Conservation (phyloP, 805 yeast species). For the Wickerhamomyces pijperi region DNA sequence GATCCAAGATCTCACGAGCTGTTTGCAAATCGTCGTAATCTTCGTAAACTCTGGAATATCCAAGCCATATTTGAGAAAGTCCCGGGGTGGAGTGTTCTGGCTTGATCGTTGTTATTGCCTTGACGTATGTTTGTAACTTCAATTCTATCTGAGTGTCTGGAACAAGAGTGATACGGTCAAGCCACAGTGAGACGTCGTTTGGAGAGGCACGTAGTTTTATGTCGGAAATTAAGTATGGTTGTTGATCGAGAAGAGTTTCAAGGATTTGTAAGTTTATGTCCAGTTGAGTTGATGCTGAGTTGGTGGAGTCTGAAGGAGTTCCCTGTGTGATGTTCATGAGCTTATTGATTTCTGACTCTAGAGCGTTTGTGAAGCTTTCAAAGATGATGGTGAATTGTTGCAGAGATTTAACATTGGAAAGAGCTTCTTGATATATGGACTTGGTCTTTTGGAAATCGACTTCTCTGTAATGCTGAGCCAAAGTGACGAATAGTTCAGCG, state of each 20-base stretch:
- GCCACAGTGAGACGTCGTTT: conserved; percentile 60
- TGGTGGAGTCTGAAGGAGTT: conserved; percentile 1
- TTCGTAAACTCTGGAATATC: conserved; percentile 58
- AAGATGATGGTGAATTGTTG: conserved; percentile 54
- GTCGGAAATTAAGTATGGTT: conserved; percentile 54
- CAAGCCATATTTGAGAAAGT: conserved; percentile 56
- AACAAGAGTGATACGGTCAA: conserved; percentile 41
- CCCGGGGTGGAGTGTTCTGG: conserved; percentile 40
- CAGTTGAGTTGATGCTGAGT: conserved; percentile 20
- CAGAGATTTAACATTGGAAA: conserved; percentile 36
- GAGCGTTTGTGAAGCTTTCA: conserved; percentile 51
- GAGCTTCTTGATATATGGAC: conserved; percentile 35
- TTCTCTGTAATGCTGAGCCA: conserved; percentile 37
- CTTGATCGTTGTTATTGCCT: conserved; percentile 56
- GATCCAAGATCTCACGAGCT: conserved; percentile 51
- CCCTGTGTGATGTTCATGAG: too few species aligned
- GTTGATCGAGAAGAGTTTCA: conserved; percentile 42
- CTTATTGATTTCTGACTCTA: conserved; percentile 34
- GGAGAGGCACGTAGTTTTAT: conserved; percentile 51
- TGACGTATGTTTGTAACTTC: conserved; percentile 45
- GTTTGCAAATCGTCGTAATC: conserved; percentile 40
- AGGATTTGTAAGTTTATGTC: conserved; percentile 35
- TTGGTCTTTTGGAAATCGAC: conserved; percentile 28
- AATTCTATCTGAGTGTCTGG: conserved; percentile 27
- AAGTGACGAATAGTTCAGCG: conserved; percentile 33